A percentile compares a stretch with the other conserved stretches of the same genome.
Conservation (phyloP, 208 protist species). For the Trypanosomatidae sp. region DNA sequence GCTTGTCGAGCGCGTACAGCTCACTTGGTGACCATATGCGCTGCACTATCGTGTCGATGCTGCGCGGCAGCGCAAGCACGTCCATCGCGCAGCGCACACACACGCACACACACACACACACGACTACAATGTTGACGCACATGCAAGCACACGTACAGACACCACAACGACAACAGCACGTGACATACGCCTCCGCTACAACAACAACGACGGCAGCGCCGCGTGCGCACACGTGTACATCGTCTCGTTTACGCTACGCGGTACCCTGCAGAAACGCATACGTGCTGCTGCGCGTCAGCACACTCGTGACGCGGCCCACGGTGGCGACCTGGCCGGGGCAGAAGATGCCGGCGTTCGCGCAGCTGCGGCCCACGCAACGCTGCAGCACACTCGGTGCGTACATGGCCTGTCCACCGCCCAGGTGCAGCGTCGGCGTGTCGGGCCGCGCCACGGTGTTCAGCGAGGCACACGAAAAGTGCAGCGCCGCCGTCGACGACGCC, state of each 20-base stretch:
- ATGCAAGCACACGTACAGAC: too few relatives aligned
- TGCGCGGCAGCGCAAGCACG: too few relatives aligned
- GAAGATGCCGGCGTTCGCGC: conserved; percentile 58
- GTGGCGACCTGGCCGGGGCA: conserved; percentile 56
- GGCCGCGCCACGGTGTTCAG: conserved; percentile 60
- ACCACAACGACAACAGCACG: too few relatives aligned
- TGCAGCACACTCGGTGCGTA: conserved; percentile 62
- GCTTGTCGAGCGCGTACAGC: too few relatives aligned
- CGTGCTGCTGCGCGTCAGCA: conserved; percentile 61
- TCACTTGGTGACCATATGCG: too few relatives aligned
- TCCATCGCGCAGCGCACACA: too few relatives aligned
- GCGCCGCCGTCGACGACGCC: conserved; percentile 38
- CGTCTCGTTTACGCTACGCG: conserved; percentile 13
- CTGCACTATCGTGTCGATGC: too few relatives aligned
- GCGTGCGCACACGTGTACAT: too few relatives aligned
- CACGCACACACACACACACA: too few relatives aligned
- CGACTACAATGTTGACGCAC: too few relatives aligned
- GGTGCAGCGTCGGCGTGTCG: conserved; percentile 35
- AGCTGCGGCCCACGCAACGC: conserved; percentile 49
- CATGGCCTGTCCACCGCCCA: conserved; percentile 32
- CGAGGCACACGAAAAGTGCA: conserved; percentile 76
- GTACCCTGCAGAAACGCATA: conserved; percentile 69
- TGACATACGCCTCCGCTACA: too few relatives aligned
- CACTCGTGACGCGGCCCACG: conserved; percentile 22
- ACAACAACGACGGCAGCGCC: too few relatives aligned